Conservation (phyloP, 495 filamentous ascomycete genomes). For the Podospora appendiculata region DNA sequence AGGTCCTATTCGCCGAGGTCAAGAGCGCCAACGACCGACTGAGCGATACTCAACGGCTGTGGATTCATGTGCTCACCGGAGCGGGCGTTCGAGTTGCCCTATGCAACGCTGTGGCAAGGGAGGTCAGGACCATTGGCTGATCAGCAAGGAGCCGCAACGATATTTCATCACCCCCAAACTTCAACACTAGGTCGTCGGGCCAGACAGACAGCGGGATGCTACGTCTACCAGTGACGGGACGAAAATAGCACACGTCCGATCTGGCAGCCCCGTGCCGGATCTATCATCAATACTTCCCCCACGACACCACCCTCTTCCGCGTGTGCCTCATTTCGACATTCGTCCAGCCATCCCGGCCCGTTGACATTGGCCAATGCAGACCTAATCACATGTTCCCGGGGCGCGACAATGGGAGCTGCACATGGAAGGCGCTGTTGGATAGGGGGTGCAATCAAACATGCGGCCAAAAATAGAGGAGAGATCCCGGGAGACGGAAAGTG, state of each 20-base stretch:
- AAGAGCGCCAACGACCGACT: constrained; percentile 93
- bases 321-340: no score
- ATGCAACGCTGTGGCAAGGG: constrained; percentile 77
- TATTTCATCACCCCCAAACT: no score
- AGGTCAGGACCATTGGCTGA: constrained; percentile 39
- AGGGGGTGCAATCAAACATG: neutral
- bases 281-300: no score
- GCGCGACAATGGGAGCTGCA: neutral
- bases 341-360: no score
- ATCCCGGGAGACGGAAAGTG: neutral
- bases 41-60: constrained; percentile 92
- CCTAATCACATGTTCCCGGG: neutral
- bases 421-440: neutral
- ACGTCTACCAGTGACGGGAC: neutral
- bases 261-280: neutral
- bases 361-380: no score
- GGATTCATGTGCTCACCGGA: constrained; percentile 86
- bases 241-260: neutral
- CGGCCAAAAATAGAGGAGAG: constrained; percentile 16
- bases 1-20: constrained; percentile 82
- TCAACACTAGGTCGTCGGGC: no score
- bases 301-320: no score
- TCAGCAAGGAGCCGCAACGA: neutral
- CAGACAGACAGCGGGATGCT: no score
- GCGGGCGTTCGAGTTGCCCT: constrained; percentile 82